Base-by-base conservation (phyloP, 148 eudicot genomes). In the Camellia granthamiana region DNA sequence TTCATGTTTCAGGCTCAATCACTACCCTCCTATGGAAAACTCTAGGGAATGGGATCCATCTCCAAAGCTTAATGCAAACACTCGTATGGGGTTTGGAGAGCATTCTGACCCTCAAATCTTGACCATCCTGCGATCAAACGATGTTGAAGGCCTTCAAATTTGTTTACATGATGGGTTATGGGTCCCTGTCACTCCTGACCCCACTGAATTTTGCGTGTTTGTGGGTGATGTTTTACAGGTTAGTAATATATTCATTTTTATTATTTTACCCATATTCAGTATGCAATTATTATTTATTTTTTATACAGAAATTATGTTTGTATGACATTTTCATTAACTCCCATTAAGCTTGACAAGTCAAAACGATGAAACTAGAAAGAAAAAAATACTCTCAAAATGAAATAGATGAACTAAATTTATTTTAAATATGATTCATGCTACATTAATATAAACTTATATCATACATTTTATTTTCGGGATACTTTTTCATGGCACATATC, bases 81-180 rank as follows among this genome's bases (percentile, higher is more conserved):
- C 52, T 7, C 52, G 52, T 49, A 82, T 90, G 16, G 97, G 99
- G 3, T 94, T 94, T 30, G 99, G 98, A 49, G 99, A 94, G 88
- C 99, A 97, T 81, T 84, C 97, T 6, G 99, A 94, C 88, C 99
- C 99, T 89, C 98, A 92, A 83, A 91, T 97, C 77, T 87, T 97
- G 72, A 97, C 98, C 41, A 85, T 97, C 19, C 79, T 97, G 55
- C 72, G 97, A 86, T 96, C 99, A 78, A 94, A 97, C 86, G 92
- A 88, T 43, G 93, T 87, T 3, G 89, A 74, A 0, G 99, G 99
- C 47, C 98, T 97, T 46, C 98, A 97, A 61, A 87, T 94, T 14
- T 84, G 85, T 46, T 81, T 88, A 54, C 80, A 75, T 0, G 93
- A 86, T 42, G 97, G 97, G 0, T 30, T 84, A 1, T 94, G 99